phyloP scores from a whole-genome alignment of 257 asterid genomes.

The Nicotiana paniculata region DNA sequence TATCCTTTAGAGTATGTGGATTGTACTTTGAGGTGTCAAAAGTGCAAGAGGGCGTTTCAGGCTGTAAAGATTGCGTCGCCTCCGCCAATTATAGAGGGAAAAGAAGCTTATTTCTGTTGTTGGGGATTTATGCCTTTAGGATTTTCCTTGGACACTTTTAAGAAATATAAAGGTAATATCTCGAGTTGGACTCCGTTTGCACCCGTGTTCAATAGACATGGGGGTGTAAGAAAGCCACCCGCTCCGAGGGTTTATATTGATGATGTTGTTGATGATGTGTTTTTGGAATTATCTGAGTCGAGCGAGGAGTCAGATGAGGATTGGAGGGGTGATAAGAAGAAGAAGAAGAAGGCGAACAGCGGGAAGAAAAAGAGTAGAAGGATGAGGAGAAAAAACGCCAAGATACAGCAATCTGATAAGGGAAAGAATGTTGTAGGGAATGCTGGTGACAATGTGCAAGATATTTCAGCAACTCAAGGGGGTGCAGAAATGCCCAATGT shows the following conservation, averaged over 20 bases:
- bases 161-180: constrained; percentile 30
- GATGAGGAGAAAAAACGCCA: constrained; percentile 26
- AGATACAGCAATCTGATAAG: constrained; percentile 43
- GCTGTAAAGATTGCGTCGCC: constrained; percentile 64
- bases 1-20: constrained; percentile 59
- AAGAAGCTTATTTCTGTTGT: constrained; percentile 60
- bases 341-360: constrained; percentile 24
- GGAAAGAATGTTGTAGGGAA: constrained; percentile 36
- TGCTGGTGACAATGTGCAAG: constrained; percentile 19
- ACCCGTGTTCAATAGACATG: constrained; percentile 60
- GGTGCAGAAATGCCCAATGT: constrained; percentile 37
- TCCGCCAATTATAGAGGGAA: constrained; percentile 57
- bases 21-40: constrained; percentile 69
- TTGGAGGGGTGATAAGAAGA: constrained; percentile 34
- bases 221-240: constrained; percentile 13
- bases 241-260: constrained; percentile 57
- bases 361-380: constrained; percentile 23
- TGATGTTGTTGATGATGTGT: constrained; percentile 56
- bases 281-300: constrained; percentile 55
- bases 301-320: constrained; percentile 64
- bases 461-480: constrained; percentile 32
- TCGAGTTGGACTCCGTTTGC: constrained; percentile 78
- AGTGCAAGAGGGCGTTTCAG: constrained; percentile 75
- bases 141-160: constrained; percentile 34
- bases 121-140: constrained; percentile 79